Evolutionary conservation across 2,329 filamentous ascomycete genomes (phyloP).

Genomic region (Diaporthe australafricana): DNA sequence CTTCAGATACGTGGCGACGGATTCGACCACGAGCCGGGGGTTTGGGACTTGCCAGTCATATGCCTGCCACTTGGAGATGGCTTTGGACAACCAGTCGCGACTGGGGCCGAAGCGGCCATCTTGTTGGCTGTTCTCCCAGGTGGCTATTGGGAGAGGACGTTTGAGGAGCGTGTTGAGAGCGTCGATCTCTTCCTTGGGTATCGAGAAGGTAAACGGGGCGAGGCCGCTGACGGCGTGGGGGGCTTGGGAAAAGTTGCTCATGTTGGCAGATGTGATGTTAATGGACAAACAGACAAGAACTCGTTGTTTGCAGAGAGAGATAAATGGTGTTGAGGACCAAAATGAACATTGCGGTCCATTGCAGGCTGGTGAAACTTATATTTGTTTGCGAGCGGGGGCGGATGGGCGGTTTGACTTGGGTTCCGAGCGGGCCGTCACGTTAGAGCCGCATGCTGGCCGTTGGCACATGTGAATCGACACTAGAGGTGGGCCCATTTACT

Average conservation of each 20-base stretch:
- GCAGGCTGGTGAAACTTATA: neutral
- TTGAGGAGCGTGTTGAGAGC: slow-evolving; percentile 8
- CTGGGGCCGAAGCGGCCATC: neutral
- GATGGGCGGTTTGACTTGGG: slow-evolving; percentile 7
- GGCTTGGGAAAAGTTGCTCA: slow-evolving; percentile 19
- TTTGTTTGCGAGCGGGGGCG: neutral
- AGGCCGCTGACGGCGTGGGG: slow-evolving; percentile 5
- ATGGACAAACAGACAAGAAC: neutral
- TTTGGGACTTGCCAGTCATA: slow-evolving; percentile 11
- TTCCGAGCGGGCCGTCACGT: slow-evolving; percentile 15
- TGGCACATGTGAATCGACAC: neutral
- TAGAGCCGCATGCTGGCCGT: neutral
- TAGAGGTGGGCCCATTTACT: neutral
- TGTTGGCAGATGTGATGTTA: neutral
- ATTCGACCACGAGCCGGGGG: neutral
- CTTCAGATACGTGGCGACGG: too few species aligned
- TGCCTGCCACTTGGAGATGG: neutral
- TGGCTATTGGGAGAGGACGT: slow-evolving; percentile 6
- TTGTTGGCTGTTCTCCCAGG: neutral
- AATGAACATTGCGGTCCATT: neutral
- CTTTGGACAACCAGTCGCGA: neutral
- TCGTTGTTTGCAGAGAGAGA: too few species aligned
- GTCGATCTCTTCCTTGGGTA: slow-evolving; percentile 15
- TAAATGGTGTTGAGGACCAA: neutral
- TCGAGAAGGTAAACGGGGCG: neutral